Conservation (phyloP, 2,329 filamentous ascomycete species). For the Didymella arachidicola region DNA sequence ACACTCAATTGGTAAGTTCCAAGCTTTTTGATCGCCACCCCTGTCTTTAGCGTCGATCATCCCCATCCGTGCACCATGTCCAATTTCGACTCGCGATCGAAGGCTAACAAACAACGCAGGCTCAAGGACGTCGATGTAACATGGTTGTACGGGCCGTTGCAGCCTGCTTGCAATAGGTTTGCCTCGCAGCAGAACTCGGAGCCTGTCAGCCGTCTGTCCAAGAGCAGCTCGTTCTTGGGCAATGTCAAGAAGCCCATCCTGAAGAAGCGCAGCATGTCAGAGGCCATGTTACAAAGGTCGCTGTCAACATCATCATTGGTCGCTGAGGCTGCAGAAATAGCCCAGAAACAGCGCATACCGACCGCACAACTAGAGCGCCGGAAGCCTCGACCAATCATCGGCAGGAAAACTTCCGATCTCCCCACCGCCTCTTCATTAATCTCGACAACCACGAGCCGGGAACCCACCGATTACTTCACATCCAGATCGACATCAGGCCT, state of each 20-base stretch:
- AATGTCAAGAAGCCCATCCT: conserved; percentile 84
- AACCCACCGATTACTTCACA: conserved; percentile 69
- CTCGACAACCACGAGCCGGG: conserved; percentile 67
- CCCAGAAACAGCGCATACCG: conserved; percentile 81
- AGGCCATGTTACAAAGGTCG: conserved; percentile 90
- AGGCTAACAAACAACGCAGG: conserved; percentile 62
- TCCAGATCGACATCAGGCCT: conserved; percentile 75
- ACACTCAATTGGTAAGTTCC: conserved; percentile 84
- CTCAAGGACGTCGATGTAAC: conserved; percentile 97
- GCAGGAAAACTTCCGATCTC: conserved; percentile 73
- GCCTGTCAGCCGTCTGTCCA: conserved; percentile 63
- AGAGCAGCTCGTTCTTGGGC: conserved; percentile 70
- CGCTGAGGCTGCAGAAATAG: conserved; percentile 85
- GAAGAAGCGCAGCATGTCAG: conserved; percentile 96
- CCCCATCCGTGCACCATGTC: conserved; percentile 37
- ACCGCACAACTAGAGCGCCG: conserved; percentile 53
- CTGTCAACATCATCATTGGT: conserved; percentile 87
- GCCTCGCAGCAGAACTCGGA: conserved; percentile 59
- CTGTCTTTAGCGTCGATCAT: conserved; percentile 37
- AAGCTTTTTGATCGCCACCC: conserved; percentile 33
- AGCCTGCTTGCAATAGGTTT: conserved; percentile 69
- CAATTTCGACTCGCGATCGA: conserved; percentile 9
- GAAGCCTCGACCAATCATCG: conserved; percentile 63
- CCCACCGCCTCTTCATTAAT: conserved; percentile 67
- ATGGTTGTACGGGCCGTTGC: conserved; percentile 94